Evolutionary conservation across 2,329 filamentous ascomycete genomes (phyloP), one percentile per base, ranked within the genome.

Genomic region (Colletotrichum musicola): DNA sequence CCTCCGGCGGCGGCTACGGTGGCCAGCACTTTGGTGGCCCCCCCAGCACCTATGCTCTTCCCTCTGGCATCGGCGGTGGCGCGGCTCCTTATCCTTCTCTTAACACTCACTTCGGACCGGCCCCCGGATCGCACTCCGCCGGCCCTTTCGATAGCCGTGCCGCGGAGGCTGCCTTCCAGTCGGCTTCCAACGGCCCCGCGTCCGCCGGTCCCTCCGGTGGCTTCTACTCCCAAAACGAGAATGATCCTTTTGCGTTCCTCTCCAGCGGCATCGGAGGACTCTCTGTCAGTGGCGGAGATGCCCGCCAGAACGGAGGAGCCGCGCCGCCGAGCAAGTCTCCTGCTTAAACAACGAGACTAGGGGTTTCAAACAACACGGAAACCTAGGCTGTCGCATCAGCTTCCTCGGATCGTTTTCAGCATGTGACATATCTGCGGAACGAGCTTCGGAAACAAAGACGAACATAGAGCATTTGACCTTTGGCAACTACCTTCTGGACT

Each of bases 111-210:
- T 97, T 91, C 71, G 90, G 90, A 67, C 91, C 92, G 50, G 90
- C 90, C 63, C 92, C 91, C 46, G 90, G 91, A 60, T 91, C 94
- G 74, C 94, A 96, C 80, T 92, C 93, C 25, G 92, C 92, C 49
- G 93, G 94, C 13, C 92, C 92, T 5, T 98, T 99, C 76, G 95
- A 97, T 77, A 97, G 94, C 84, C 93, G 95, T 71, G 93, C 94
- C 71, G 94, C 95, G 16, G 95, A 98, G 83, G 94, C 94, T 69
- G 95, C 96, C 27, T 99, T 99, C 85, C 93, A 93, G 77, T 93
- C 93, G 47, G 94, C 93, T 46, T 91, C 91, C 74, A 95, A 96
- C 74, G 93, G 93, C 64, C 91, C 92, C 20, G 90, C 91, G 16
- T 93, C 92, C 51, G 91, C 91, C 69, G 93, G 92, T 47, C 90